A percentile compares a stretch with the other conserved stretches of the same genome.
These are phyloP conservation scores for Wickerhamomyces sp. DNA, from an alignment of 1,139 yeast genomes.

Conservation along the genomic window DNA sequence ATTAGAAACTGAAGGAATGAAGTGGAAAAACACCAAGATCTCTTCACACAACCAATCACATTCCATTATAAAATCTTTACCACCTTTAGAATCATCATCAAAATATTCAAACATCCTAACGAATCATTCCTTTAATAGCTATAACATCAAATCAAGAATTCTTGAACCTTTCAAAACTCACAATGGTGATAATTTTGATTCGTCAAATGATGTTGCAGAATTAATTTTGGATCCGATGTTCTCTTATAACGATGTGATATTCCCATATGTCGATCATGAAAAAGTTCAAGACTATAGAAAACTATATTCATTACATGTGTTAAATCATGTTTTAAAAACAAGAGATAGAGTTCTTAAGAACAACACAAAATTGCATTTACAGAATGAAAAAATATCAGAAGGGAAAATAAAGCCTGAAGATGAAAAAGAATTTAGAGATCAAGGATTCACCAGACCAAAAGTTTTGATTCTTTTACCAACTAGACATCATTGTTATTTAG, in stretches of 20 bases:
- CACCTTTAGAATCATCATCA: constrained; percentile 12
- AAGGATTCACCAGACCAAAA: constrained; percentile 93
- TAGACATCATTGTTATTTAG: constrained; percentile 67
- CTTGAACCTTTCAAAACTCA: constrained; percentile 17
- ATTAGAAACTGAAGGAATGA: constrained; percentile 4
- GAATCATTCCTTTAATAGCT: constrained; percentile 23
- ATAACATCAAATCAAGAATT: constrained; percentile 30
- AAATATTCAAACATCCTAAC: constrained; percentile 13
- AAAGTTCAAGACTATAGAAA: constrained; percentile 50
- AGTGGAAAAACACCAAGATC: constrained; percentile 16
- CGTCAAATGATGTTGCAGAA: constrained; percentile 17
- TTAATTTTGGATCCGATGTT: constrained; percentile 57
- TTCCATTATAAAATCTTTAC: constrained; percentile 13
- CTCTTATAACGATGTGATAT: constrained; percentile 66
- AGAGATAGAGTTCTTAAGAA: constrained; percentile 77
- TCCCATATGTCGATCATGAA: constrained; percentile 47
- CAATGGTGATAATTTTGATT: constrained; percentile 13
- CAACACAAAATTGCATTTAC: constrained; percentile 49
- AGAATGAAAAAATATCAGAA: constrained; percentile 38
- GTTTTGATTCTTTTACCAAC: constrained; percentile 82
- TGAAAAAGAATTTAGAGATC: constrained; percentile 72
- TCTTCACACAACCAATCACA: constrained; percentile 4
- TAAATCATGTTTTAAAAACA: constrained; percentile 83
- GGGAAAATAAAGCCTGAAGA: constrained; percentile 34
- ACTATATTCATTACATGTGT: constrained; percentile 62